Base-by-base conservation (phyloP, 371 early-diverging fungal species). In the Mucor circinelloides region DNA sequence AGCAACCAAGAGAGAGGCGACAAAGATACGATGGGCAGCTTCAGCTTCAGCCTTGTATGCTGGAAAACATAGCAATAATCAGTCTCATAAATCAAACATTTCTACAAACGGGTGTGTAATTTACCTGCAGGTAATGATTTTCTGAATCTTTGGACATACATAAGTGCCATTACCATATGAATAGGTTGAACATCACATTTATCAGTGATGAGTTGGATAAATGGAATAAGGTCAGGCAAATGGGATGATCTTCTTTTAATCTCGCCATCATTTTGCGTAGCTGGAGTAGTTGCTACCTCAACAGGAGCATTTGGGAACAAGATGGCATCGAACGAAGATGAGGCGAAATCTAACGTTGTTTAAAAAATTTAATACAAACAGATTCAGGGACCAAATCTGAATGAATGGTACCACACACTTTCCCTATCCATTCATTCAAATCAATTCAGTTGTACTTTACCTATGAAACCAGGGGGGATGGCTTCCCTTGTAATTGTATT, bases 11-110 rank as follows among this genome's bases (percentile, higher is more conserved):
- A 83, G 34, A 46, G 81, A 81, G 3, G 84, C 81, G 6, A 78
- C 78, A 71, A 83, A 83, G 15, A 83, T 83, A 63, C 84, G 76
- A 68, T 83, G 84, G 15, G 84, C 84, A 21, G 84, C 81, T 60
- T 81, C 79, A 12, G 79, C 64, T 66, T 83, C 84, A 8, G 84
- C 76, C 31, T 77, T 77, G 62, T 79, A 83, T 6, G 69, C 76
- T 32, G 42, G 31, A 67, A 58, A 58, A 57, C 27, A 54, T n/a
- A n/a, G n/a, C 27, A 27, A 54, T 6, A 21, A 23, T 8, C 10
- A 48, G 48, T 48, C 9, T n/a, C 6, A 21, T 21, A 13, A 4
- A 9, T 9, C 6, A 13, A 42, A 42, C 6, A 42, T n/a, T 6
- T n/a, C 5, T 1, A 2, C 1, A 9, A 13, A 42, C 8, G 6